Base-by-base conservation (phyloP, 192 early-diverging fungal genomes). In the Paraglomus brasilianum region DNA sequence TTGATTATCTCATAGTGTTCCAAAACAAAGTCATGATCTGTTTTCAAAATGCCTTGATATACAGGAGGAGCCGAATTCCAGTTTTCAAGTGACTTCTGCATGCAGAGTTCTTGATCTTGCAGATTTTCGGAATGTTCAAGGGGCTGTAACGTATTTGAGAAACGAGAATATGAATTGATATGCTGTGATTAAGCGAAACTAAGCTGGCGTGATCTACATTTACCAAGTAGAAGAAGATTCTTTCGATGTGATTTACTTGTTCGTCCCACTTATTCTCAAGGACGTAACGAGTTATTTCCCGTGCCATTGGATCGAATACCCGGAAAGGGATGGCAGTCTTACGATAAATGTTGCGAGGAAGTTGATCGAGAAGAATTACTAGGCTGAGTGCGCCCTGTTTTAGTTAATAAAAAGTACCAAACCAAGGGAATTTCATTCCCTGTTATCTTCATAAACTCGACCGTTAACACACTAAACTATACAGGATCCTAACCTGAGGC, bases 331-430 rank as follows among this genome's bases (percentile, higher is more conserved):
- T 72, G 0, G 84, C 72, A n/a, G 74, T 49, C 14, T 78, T 78
- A 61, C 87, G 82, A 69, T 81, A 86, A 69, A 89, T 85, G 73
- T 89, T 85, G 24, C 87, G 80, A 4, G 86, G 80, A 73, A 89
- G 80, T 50, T 89, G 85, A 71, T 89, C 87, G 66, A 87, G 65
- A 38, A 89, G 56, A 0, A 89, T 58, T 5, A 84, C 76, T 40
- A 85, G 59, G n/a, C 42, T 41, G 15, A 64, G 24, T 10, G 62
- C 43, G 17, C 44, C 40, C 62, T 64, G 30, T 2, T 40, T 42
- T 41, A 58, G 15, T 36, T 15, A n/a, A n/a, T n/a, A n/a, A n/a
- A n/a, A n/a, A n/a, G n/a, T n/a, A n/a, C n/a, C n/a, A n/a, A n/a
- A n/a, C n/a, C n/a, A n/a, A n/a, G n/a, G n/a, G n/a, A n/a, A n/a